Percentiles rank a stretch among this genome's conserved stretches.
Conservation (phyloP, 148 eudicot species). For the Dianthus caryophyllus region DNA sequence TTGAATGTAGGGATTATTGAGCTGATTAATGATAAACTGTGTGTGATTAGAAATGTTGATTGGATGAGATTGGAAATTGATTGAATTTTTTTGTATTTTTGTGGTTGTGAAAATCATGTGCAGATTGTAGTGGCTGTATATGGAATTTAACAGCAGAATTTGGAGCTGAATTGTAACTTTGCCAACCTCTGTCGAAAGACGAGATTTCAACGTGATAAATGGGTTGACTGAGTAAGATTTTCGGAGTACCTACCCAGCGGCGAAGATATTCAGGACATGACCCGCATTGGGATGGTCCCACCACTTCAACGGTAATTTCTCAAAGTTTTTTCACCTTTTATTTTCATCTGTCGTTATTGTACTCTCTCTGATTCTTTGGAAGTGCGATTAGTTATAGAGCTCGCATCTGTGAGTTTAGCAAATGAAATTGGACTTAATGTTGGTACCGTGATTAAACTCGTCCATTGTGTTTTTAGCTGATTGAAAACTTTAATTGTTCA, state of each 20-base stretch:
- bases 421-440: background rate
- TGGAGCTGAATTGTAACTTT: conserved; percentile 25
- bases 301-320: conserved; percentile 45
- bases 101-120: no score
- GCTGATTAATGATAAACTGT: no score
- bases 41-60: no score
- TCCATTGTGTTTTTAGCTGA: background rate
- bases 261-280: conserved; percentile 55
- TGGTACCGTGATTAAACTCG: background rate
- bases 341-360: background rate
- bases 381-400: background rate
- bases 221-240: conserved; percentile 86
- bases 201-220: conserved; percentile 30
- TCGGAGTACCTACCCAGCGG: conserved; percentile 58
- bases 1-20: no score
- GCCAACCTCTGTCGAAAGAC: conserved; percentile 23
- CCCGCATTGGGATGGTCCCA: conserved; percentile 56
- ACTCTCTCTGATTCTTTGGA: no score
- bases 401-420: background rate
- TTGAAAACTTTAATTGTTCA: no score
- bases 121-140: no score
- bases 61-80: no score
- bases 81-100: no score
- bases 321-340: background rate
- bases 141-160: conserved; percentile 1